Evolutionary conservation across 1,284 basidiomycete species (phyloP).

Genomic region (Irpex rosettiformis): DNA sequence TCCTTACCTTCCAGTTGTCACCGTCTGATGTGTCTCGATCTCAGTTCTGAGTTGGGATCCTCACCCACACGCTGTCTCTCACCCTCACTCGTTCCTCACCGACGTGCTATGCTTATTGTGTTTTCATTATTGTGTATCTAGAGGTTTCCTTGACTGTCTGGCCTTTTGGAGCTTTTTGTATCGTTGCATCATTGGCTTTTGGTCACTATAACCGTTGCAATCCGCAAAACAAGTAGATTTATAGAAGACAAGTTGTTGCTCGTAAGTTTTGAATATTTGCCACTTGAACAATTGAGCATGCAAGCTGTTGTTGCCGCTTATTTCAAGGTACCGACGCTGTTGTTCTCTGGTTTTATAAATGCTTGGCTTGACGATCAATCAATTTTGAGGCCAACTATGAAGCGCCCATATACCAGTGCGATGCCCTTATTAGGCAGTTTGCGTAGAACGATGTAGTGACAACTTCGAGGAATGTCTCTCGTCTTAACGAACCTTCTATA

Average conservation of each 20-base stretch:
- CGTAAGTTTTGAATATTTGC: too few relatives aligned
- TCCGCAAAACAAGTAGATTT: too few relatives aligned
- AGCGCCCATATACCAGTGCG: not conserved
- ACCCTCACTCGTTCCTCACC: too few relatives aligned
- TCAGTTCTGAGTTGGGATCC: not conserved
- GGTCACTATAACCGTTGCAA: too few relatives aligned
- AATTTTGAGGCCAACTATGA: not conserved
- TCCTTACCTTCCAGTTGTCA: not conserved
- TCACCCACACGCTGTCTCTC: not conserved
- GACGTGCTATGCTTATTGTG: not conserved
- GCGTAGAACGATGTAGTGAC: not conserved
- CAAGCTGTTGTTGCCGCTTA: too few relatives aligned
- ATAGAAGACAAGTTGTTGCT: too few relatives aligned
- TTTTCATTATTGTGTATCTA: not conserved
- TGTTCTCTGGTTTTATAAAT: too few relatives aligned
- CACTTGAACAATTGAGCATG: too few relatives aligned
- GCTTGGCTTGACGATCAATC: too few relatives aligned
- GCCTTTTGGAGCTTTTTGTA: not conserved
- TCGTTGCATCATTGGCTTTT: not conserved
- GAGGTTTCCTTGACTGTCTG: not conserved
- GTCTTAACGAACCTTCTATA: too few relatives aligned
- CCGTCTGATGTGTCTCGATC: not conserved
- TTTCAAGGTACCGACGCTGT: too few relatives aligned
- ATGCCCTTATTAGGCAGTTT: not conserved
- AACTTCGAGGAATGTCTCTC: too few relatives aligned